Percentiles rank a stretch among this genome's conserved stretches.
Evolutionary conservation across 140 eudicot genomes (phyloP).

Genomic region (Flaveria floridana): DNA sequence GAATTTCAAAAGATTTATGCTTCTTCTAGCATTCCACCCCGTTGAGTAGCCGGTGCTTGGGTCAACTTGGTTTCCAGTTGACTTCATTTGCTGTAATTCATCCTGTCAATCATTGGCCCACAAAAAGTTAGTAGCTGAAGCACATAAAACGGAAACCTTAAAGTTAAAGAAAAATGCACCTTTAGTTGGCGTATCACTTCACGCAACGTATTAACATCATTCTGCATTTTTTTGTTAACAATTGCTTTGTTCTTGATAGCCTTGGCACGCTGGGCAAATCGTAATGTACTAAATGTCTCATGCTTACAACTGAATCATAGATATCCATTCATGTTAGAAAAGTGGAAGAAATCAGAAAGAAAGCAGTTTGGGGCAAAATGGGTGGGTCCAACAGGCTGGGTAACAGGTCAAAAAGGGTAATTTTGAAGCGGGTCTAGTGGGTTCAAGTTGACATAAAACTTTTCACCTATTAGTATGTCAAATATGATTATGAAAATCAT

Average conservation of each 20-base stretch:
- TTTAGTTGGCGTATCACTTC: constrained; percentile 78
- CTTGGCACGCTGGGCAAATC: constrained; percentile 98
- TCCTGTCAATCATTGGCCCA: constrained; percentile 47
- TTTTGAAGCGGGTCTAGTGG: not conserved
- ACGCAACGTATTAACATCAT: constrained; percentile 80
- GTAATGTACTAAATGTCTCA: constrained; percentile 86
- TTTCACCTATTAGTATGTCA: not conserved
- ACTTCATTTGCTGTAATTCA: constrained; percentile 71
- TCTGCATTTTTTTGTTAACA: constrained; percentile 81
- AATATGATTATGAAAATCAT: not conserved
- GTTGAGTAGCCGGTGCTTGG: constrained; percentile 54
- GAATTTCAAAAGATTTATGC: constrained; percentile 67
- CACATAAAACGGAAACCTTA: not conserved
- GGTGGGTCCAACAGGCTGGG: not conserved
- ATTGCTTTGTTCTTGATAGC: constrained; percentile 89
- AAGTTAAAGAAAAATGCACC: constrained; percentile 32
- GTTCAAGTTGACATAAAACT: not conserved
- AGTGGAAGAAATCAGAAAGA: not conserved
- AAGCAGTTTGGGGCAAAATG: not conserved
- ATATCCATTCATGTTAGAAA: constrained; percentile 18
- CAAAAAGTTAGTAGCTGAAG: not conserved
- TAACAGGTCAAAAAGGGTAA: constrained; percentile 5
- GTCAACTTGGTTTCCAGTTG: constrained; percentile 50
- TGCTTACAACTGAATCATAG: constrained; percentile 64
- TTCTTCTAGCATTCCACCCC: constrained; percentile 85